Evolutionary conservation across 495 filamentous ascomycete genomes (phyloP).

Genomic region (Podospora tetraspora): DNA sequence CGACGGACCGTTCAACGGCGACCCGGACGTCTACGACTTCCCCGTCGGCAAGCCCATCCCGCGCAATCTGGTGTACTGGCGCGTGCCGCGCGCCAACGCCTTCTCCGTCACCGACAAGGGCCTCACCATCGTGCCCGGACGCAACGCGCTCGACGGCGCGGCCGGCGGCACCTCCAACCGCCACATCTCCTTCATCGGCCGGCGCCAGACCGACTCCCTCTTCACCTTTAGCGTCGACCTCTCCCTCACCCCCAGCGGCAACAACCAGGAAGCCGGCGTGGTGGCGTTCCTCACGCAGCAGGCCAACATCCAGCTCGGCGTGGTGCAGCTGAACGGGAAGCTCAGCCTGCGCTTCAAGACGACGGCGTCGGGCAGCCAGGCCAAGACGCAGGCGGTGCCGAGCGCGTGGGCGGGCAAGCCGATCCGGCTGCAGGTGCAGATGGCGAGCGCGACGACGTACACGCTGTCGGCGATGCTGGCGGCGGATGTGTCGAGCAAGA

Average conservation of each 20-base stretch:
- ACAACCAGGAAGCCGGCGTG: constrained; percentile 37
- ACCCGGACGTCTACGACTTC: constrained; percentile 41
- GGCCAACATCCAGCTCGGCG: constrained; percentile 42
- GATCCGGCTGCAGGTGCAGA: constrained; percentile 16
- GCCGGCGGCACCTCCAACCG: constrained; percentile 19
- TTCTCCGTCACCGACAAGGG: constrained; percentile 35
- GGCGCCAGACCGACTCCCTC: constrained; percentile 41
- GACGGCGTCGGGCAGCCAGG: constrained; percentile 3
- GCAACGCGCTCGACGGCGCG: constrained; percentile 35
- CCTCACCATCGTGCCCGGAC: constrained; percentile 33
- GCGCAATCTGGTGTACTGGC: constrained; percentile 42
- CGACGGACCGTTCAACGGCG: constrained; percentile 32
- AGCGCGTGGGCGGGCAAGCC: constrained; percentile 8
- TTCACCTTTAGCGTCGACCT: constrained; percentile 41
- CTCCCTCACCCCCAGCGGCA: constrained; percentile 29
- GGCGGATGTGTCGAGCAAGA: neutral
- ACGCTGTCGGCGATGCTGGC: constrained; percentile 15
- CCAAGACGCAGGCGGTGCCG: constrained; percentile 7
- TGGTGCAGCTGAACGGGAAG: constrained; percentile 28
- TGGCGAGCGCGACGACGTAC: constrained; percentile 10
- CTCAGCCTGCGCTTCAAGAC: constrained; percentile 25
- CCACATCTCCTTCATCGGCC: constrained; percentile 39
- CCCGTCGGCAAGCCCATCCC: constrained; percentile 30
- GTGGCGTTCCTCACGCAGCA: constrained; percentile 43
- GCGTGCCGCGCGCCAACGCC: constrained; percentile 31